A percentile compares a stretch with the other conserved stretches of the same genome.
phyloP scores from a whole-genome alignment of 768 basidiomycete genomes.

The Boletus subparvulus region DNA sequence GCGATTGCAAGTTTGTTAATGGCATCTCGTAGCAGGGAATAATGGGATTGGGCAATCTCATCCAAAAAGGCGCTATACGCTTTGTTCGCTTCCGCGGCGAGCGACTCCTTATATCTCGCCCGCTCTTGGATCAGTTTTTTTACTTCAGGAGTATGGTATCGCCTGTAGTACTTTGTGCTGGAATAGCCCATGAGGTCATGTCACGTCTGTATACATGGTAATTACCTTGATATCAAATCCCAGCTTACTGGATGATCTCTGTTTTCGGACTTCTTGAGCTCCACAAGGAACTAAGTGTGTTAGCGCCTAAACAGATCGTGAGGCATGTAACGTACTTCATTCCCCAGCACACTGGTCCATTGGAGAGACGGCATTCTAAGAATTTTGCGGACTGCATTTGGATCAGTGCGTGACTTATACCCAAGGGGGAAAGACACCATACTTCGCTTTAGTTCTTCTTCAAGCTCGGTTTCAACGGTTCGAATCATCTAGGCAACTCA shows the following conservation, averaged over 20 bases:
- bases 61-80: constrained; percentile 68
- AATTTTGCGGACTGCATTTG: constrained; percentile 59
- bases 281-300: constrained; percentile 65
- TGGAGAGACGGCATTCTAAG: constrained; percentile 72
- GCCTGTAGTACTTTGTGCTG: constrained; percentile 68
- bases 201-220: not conserved
- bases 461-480: constrained; percentile 67
- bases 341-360: constrained; percentile 63
- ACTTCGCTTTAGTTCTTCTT: constrained; percentile 72
- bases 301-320: not conserved
- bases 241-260: constrained; percentile 51
- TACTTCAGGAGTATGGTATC: constrained; percentile 77
- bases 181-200: not conserved
- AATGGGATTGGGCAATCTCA: constrained; percentile 67
- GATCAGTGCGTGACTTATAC: constrained; percentile 1
- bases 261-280: constrained; percentile 63
- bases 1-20: constrained; percentile 80
- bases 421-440: constrained; percentile 15
- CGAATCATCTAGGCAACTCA: constrained; percentile 53
- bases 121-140: constrained; percentile 63
- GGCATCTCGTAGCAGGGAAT: constrained; percentile 67
- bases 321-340: constrained; percentile 54
- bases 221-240: constrained; percentile 65
- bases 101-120: constrained; percentile 70
- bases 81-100: constrained; percentile 61